Evolutionary conservation across 768 basidiomycete species (phyloP).

Genomic region (Tricholoma furcatifolium): DNA sequence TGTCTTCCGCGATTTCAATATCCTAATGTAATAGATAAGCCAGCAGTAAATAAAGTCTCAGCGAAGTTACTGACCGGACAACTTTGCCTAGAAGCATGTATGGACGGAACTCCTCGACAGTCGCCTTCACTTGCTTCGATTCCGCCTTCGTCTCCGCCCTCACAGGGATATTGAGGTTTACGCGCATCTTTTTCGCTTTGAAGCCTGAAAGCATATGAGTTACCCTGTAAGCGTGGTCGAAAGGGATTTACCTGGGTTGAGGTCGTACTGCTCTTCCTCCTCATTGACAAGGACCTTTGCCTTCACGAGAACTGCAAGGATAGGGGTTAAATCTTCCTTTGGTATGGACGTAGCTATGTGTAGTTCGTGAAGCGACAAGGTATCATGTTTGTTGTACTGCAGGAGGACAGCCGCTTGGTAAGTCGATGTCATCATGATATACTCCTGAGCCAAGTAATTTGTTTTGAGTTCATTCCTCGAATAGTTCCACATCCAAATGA

Average conservation of each 20-base stretch:
- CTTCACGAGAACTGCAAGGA: conserved; percentile 73
- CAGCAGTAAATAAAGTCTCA: neutral
- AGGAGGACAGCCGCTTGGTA: conserved; percentile 95
- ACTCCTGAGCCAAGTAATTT: conserved; percentile 91
- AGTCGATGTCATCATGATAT: conserved; percentile 92
- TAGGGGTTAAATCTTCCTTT: conserved; percentile 77
- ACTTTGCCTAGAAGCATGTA: conserved; percentile 95
- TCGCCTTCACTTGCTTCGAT: conserved; percentile 84
- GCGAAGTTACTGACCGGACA: conserved; percentile 54
- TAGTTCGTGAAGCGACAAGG: conserved; percentile 76
- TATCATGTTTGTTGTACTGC: conserved; percentile 92
- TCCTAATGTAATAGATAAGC: conserved; percentile 38
- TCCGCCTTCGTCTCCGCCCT: conserved; percentile 95
- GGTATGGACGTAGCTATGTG: conserved; percentile 74
- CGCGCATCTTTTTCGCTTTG: conserved; percentile 92
- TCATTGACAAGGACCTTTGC: conserved; percentile 89
- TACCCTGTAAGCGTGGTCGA: neutral
- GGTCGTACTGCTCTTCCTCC: conserved; percentile 85
- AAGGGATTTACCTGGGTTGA: conserved; percentile 64
- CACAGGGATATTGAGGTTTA: conserved; percentile 89
- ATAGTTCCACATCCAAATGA: conserved; percentile 99
- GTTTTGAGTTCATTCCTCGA: conserved; percentile 95
- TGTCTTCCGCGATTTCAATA: conserved; percentile 95
- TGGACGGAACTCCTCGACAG: conserved; percentile 96
- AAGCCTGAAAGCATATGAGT: conserved; percentile 48